Conservation (phyloP, 2,329 filamentous ascomycete species). For the Fusarium bactridioides region DNA sequence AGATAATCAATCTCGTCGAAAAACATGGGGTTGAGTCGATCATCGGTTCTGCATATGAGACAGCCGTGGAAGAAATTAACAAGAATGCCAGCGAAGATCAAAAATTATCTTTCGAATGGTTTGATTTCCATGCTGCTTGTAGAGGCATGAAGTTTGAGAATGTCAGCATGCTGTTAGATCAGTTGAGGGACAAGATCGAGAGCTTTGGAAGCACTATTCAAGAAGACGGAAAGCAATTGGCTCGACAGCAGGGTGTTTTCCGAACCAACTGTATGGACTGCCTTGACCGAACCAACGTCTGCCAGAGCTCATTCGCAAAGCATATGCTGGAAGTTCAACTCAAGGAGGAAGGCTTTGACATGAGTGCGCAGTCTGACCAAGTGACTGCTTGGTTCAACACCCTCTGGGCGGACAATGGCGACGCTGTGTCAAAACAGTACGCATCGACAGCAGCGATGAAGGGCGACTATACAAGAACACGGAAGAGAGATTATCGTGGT, state of each 20-base stretch:
- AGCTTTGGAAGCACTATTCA: constrained; percentile 75
- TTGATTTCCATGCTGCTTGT: constrained; percentile 93
- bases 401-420: constrained; percentile 96
- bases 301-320: constrained; percentile 89
- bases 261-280: constrained; percentile 99
- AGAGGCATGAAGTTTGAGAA: constrained; percentile 99
- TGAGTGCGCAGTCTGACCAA: constrained; percentile 78
- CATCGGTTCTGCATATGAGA: constrained; percentile 81
- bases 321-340: constrained; percentile 83
- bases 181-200: constrained; percentile 72
- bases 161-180: constrained; percentile 79
- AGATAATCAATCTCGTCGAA: constrained; percentile 86
- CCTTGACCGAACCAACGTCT: constrained; percentile 93
- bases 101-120: constrained; percentile 81
- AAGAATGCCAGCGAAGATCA: constrained; percentile 59
- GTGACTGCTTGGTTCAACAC: constrained; percentile 94
- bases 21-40: constrained; percentile 83
- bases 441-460: constrained; percentile 95
- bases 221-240: constrained; percentile 51
- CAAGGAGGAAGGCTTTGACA: constrained; percentile 75
- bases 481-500: constrained; percentile 88
- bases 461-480: constrained; percentile 92
- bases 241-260: constrained; percentile 76
- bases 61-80: constrained; percentile 72
- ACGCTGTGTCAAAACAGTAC: constrained; percentile 95